Evolutionary conservation across 2,329 filamentous ascomycete species (phyloP), one percentile per base, ranked within the genome.

Genomic region (Tolypocladium amazonense): DNA sequence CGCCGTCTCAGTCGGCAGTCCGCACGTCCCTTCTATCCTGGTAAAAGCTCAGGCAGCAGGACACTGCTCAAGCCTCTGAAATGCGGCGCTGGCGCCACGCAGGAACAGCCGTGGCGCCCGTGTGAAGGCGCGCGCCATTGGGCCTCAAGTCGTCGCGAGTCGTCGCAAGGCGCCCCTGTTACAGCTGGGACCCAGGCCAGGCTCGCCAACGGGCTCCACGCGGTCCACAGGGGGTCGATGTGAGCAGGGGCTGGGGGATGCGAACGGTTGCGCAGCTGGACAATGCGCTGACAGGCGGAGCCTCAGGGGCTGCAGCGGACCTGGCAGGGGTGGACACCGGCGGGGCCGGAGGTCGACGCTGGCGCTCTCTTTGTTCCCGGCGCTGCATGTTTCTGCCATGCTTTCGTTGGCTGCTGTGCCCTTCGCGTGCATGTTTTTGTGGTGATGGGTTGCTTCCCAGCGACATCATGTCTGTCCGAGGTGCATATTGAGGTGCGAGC

Each of bases 231-330:
- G 30, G 30, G 30, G 25, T 18, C 11, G 47, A 33, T 5, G 47
- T 27, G 27, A 27, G n/a, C 47, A 53, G 27, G 47, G 47, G 47
- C 54, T 18, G 43, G 57, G 25, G 56, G 55, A 38, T 45, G 33
- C 30, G 60, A 45, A 58, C 43, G 39, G 39, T 43, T 20, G 39
- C 39, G 18, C 39, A n/a, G 39, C 55, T 61, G 61, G 38, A 61
- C 58, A 61, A 60, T 61, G 61, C 60, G 61, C 57, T 37, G 60
- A 58, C 60, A 56, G 60, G 50, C 56, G 27, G 47, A 52, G 47
- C 47, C 47, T 33, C 27, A 43, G 20, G 39, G 39, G 39, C 23
- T 23, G 41, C 4, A 20, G 20, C 39, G 39, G 43, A 15, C 45
- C 45, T 30, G 45, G 45, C 45, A 30, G 25, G 25, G 45, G 14